Base-by-base conservation (phyloP, 345 rosid species). In the Acer campestre region DNA sequence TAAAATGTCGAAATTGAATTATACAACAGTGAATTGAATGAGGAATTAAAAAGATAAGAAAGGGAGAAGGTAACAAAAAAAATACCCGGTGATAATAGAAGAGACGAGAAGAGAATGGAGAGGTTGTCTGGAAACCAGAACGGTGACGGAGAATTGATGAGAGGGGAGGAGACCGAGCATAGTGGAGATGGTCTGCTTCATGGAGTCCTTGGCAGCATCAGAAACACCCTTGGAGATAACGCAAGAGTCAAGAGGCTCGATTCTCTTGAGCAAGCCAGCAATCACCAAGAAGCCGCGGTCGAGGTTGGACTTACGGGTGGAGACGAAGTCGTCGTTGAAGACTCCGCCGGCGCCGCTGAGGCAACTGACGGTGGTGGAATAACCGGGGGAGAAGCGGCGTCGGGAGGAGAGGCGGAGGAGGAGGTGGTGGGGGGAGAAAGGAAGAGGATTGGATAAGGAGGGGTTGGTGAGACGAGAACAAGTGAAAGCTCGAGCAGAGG, bases 161-260 rank as follows among this genome's bases (percentile, higher is more conserved):
- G 98, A 95, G 13, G 98, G 98, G 22, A 95, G 94, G 68, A 95
- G 85, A 3, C 98, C 98, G 1, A 95, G 92, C 98, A 95, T 95
- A 38, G 95, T 77, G 0, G 98, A 93, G 49, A 95, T 90, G 73
- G 98, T 93, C 86, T 89, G 93, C 82, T 95, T 95, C 97, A 95
- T 95, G 0, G 98, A 93, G 61, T 88, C 98, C 89, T 85, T 91
- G 38, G 98, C 91, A 59, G 95, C 88, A 83, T 90, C 95, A 56
- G 98, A 95, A 77, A 95, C 83, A 59, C 91, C 88, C 85, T 93
- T 89, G 65, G 98, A 91, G 80, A 95, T 86, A 38, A 86, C 90
- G 75, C 90, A 89, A 10, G 79, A 90, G 68, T 95, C 98, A 18
- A 95, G 94, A 58, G 94, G 97, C 82, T 91, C 90, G 82, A 93